phyloP scores from a whole-genome alignment of 495 filamentous ascomycete species.

The Penicillium longicatenatum region DNA sequence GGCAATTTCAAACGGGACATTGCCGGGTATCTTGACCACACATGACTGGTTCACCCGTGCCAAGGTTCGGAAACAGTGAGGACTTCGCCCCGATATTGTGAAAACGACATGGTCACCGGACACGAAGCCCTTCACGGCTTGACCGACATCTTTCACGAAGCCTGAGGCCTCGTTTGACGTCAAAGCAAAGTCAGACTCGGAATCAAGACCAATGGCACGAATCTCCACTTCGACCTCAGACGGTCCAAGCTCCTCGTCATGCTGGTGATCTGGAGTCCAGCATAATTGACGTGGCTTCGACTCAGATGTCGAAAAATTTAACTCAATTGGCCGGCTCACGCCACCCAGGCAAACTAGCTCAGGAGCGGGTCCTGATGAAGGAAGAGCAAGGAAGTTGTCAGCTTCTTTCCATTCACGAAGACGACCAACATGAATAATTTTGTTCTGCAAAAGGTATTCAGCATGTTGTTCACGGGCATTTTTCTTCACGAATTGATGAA shows the following conservation, averaged over 20 bases:
- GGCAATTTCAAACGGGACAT: constrained; percentile 22
- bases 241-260: not conserved
- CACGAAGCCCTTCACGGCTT: constrained; percentile 4
- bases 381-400: constrained; percentile 22
- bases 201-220: constrained; percentile 16
- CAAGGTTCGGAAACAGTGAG: constrained; percentile 16
- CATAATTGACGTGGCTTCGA: not conserved
- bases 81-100: constrained; percentile 2
- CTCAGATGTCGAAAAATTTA: not conserved
- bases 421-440: constrained; percentile 32
- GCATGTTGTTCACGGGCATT: constrained; percentile 20
- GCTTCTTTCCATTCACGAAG: constrained; percentile 22
- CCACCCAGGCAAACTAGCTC: constrained; percentile 10
- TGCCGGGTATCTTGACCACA: constrained; percentile 20
- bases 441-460: constrained; percentile 25
- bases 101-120: constrained; percentile 27
- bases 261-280: constrained; percentile 13
- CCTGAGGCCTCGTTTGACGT: constrained; percentile 21
- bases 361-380: constrained; percentile 7
- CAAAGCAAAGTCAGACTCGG: not conserved
- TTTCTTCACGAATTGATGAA: constrained; percentile 22
- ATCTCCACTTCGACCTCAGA: constrained; percentile 20
- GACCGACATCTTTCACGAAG: constrained; percentile 13
- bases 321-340: constrained; percentile 11
- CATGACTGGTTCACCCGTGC: constrained; percentile 16